Evolutionary conservation across 2,329 filamentous ascomycete genomes (phyloP).

Genomic region (Falciphora oryzae): DNA sequence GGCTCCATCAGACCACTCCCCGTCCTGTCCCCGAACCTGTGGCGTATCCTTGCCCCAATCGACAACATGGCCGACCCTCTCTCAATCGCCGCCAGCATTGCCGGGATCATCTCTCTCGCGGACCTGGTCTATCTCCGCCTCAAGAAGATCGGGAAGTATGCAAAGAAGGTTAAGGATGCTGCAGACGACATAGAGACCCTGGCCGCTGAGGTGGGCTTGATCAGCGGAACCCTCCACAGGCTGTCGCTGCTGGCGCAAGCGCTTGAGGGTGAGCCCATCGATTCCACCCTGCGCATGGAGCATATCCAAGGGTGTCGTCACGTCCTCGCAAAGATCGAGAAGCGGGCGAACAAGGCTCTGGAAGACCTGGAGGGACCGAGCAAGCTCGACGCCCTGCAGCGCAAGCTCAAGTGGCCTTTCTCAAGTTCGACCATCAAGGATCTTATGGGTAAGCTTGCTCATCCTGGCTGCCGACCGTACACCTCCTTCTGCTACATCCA

Average conservation of each 20-base stretch:
- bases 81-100: slow-evolving; percentile 2
- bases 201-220: not conserved
- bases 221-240: slow-evolving; percentile 1
- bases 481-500: too few species aligned
- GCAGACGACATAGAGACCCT: slow-evolving; percentile 3
- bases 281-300: slow-evolving; percentile 2
- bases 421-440: not conserved
- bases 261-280: not conserved
- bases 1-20: too few species aligned
- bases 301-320: slow-evolving; percentile 2
- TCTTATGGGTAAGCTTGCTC: not conserved
- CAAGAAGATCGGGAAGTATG: not conserved
- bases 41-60: not conserved
- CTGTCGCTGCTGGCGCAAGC: not conserved
- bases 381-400: not conserved
- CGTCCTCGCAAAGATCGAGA: not conserved
- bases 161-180: not conserved
- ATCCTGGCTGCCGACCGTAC: too few species aligned
- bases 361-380: not conserved
- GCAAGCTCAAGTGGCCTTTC: slow-evolving; percentile 2
- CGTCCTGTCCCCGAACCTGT: too few species aligned
- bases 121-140: slow-evolving; percentile 1
- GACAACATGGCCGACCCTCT: not conserved
- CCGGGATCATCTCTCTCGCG: not conserved
- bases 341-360: not conserved